phyloP scores from a whole-genome alignment of 2,329 filamentous ascomycete genomes.

The Gyromitra esculenta region DNA sequence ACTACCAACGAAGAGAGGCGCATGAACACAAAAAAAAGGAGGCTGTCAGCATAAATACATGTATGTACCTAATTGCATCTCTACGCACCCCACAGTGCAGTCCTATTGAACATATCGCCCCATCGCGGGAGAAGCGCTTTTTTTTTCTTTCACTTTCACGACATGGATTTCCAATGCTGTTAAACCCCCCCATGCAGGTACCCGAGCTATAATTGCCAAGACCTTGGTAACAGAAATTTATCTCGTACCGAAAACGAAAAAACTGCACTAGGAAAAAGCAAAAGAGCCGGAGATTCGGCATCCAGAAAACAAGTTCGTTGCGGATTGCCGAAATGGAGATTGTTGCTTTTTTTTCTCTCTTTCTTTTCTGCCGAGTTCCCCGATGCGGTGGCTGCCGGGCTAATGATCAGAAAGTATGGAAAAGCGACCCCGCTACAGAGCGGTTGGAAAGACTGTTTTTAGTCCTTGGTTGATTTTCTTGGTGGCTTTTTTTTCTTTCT shows the following conservation, averaged over 20 bases:
- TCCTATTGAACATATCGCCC: conserved; percentile 2
- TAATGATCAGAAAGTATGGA: neutral
- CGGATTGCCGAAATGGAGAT: neutral
- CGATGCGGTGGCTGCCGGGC: neutral
- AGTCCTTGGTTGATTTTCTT: neutral
- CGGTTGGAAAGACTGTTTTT: neutral
- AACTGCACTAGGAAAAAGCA: neutral
- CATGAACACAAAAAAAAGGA: neutral
- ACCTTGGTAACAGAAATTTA: neutral
- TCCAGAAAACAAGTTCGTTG: neutral
- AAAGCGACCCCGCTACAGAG: neutral
- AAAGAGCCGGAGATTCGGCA: neutral
- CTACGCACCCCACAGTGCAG: neutral
- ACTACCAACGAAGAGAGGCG: neutral
- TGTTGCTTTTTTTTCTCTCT: neutral
- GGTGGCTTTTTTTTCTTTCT: neutral
- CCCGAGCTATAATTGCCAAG: conserved; percentile 3
- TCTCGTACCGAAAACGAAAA: neutral
- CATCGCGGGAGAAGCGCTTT: neutral
- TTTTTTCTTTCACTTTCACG: neutral
- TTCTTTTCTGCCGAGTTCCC: conserved; percentile 1
- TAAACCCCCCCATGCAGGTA: conserved; percentile 28
- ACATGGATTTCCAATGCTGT: neutral
- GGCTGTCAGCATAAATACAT: neutral
- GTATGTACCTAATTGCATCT: neutral